These are phyloP conservation scores for Corylus avellana DNA, from an alignment of 306 rosid genomes.

Conservation along the genomic window DNA sequence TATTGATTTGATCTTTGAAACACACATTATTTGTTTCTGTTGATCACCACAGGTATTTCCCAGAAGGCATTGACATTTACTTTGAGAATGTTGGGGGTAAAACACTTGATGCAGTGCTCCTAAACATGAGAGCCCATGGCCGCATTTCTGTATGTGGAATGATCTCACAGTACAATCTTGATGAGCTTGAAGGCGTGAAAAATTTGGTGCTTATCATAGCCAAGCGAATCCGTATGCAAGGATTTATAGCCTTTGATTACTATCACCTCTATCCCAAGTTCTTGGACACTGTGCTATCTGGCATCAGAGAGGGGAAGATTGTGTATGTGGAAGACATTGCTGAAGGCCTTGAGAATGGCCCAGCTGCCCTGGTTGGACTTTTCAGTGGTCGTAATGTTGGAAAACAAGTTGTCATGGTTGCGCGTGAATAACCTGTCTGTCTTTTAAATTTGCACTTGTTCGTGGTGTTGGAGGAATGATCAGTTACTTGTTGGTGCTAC, in stretches of 20 bases:
- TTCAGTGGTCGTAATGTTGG: neutral
- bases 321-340: constrained; percentile 4
- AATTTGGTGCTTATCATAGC: neutral
- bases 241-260: neutral
- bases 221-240: neutral
- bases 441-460: neutral
- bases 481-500: neutral
- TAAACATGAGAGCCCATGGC: neutral
- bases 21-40: neutral
- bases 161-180: constrained; percentile 1
- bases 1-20: neutral
- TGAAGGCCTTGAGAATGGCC: constrained; percentile 4
- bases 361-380: neutral
- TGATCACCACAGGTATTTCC: neutral
- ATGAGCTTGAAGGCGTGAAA: constrained; percentile 3
- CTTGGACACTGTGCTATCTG: neutral
- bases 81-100: constrained; percentile 10
- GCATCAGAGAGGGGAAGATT: neutral
- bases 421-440: neutral
- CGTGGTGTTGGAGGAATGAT: neutral
- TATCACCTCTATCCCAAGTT: constrained; percentile 7
- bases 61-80: constrained; percentile 14
- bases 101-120: neutral
- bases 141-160: constrained; percentile 3
- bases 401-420: constrained; percentile 7